phyloP scores from a whole-genome alignment of 441 rosid species.

The Croton setiger region DNA sequence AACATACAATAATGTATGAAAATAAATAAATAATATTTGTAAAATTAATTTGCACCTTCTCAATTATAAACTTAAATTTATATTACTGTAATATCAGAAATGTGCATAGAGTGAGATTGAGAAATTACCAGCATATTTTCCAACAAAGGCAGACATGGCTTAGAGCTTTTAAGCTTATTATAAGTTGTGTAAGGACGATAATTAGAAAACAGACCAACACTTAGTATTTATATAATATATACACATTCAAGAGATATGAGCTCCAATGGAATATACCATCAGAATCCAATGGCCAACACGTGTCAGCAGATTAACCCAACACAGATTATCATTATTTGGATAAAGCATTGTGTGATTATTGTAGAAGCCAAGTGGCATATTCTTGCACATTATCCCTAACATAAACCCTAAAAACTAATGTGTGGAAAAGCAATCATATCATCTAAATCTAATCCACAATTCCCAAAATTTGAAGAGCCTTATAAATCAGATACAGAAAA shows the following conservation, averaged over 20 bases:
- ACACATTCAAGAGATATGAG: conserved; percentile 31
- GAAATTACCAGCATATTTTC: conserved; percentile 71
- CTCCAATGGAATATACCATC: conserved; percentile 37
- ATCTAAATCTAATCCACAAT: conserved; percentile 18
- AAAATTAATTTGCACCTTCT: too few species aligned
- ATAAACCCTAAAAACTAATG: not conserved
- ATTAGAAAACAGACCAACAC: conserved; percentile 33
- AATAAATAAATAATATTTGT: too few species aligned
- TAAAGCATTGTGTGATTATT: conserved; percentile 58
- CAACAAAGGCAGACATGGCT: conserved; percentile 83
- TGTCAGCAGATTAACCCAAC: conserved; percentile 51
- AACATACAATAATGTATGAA: too few species aligned
- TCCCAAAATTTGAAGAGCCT: not conserved
- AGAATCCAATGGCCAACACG: conserved; percentile 35
- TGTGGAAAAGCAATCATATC: conserved; percentile 23
- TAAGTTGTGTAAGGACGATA: conserved; percentile 20
- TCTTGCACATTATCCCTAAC: conserved; percentile 6
- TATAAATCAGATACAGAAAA: not conserved
- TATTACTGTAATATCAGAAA: too few species aligned
- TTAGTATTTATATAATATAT: not conserved
- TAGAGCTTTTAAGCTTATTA: conserved; percentile 3
- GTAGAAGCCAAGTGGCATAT: conserved; percentile 42
- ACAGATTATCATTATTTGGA: conserved; percentile 57
- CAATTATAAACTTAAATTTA: too few species aligned
- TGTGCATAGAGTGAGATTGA: not conserved